Evolutionary conservation across 2,329 filamentous ascomycete genomes (phyloP).

Genomic region (Paraphaeosphaeria sporulosa): DNA sequence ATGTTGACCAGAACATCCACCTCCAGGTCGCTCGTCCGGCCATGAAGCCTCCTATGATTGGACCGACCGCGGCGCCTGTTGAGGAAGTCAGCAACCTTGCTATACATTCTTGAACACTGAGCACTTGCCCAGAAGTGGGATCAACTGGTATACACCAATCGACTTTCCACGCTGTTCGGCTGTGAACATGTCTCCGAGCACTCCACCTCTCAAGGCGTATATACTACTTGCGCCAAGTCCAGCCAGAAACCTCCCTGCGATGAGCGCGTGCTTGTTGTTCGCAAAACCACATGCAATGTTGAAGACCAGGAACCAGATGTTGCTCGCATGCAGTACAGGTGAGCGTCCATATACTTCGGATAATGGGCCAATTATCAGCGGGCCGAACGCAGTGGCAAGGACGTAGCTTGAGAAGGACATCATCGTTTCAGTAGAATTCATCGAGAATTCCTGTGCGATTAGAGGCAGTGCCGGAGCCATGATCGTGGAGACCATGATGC

Average conservation of each 20-base stretch:
- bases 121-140: conserved; percentile 24
- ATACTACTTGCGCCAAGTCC: conserved; percentile 37
- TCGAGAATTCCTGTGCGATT: conserved; percentile 32
- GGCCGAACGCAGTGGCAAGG: conserved; percentile 38
- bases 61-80: conserved; percentile 20
- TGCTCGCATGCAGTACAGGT: conserved; percentile 30
- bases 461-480: conserved; percentile 36
- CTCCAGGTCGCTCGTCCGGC: conserved; percentile 34
- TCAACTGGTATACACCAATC: conserved; percentile 32
- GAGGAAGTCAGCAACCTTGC: not conserved
- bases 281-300: conserved; percentile 39
- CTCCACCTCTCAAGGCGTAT: conserved; percentile 31
- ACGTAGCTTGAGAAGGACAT: conserved; percentile 41
- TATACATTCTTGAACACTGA: no score
- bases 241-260: conserved; percentile 34
- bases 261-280: conserved; percentile 30
- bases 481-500: conserved; percentile 42
- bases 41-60: conserved; percentile 41
- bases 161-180: conserved; percentile 31
- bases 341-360: conserved; percentile 39
- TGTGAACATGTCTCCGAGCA: conserved; percentile 36
- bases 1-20: conserved; percentile 41
- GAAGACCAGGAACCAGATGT: conserved; percentile 36
- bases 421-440: conserved; percentile 29
- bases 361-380: conserved; percentile 37